phyloP scores from a whole-genome alignment of 2,329 filamentous ascomycete species.

The Fusarium foetens region DNA sequence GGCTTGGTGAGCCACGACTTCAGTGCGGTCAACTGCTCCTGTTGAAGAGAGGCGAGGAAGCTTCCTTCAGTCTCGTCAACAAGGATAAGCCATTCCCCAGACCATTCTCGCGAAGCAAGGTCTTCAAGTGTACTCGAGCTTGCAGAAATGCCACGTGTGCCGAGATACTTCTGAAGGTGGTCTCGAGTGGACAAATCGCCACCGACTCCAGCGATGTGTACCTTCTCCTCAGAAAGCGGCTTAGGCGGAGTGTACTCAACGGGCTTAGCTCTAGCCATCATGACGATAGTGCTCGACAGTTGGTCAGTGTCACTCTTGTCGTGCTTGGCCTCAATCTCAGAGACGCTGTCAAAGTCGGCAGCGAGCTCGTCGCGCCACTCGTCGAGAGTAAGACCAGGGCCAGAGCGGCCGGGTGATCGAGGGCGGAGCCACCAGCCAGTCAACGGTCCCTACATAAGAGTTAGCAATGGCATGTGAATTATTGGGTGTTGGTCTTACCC shows the following conservation, averaged over 20 bases:
- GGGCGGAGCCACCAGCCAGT: conserved; percentile 41
- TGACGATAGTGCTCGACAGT: conserved; percentile 38
- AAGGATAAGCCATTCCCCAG: conserved; percentile 34
- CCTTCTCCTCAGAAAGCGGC: conserved; percentile 15
- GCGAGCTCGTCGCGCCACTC: conserved; percentile 39
- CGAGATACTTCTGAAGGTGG: conserved; percentile 10
- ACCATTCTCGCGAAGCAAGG: conserved; percentile 21
- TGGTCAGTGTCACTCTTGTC: conserved; percentile 14
- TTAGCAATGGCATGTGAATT: neutral
- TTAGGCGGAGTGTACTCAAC: conserved; percentile 5
- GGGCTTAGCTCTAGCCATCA: conserved; percentile 36
- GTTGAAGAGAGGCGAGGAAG: conserved; percentile 29
- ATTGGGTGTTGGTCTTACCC: conserved; percentile 10
- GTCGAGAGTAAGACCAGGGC: conserved; percentile 38
- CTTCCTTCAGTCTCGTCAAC: conserved; percentile 36
- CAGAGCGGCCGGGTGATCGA: conserved; percentile 39
- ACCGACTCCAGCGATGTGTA: conserved; percentile 26
- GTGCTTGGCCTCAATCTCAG: conserved; percentile 25
- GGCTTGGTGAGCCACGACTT: conserved; percentile 31
- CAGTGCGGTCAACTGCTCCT: conserved; percentile 23
- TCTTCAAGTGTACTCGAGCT: conserved; percentile 28
- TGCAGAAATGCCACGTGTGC: conserved; percentile 12
- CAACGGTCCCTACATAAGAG: conserved; percentile 28
- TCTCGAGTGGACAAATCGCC: neutral
- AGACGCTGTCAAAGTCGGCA: conserved; percentile 34